Evolutionary conservation across 148 eudicot genomes (phyloP).

Genomic region (Oxyria digyna): DNA sequence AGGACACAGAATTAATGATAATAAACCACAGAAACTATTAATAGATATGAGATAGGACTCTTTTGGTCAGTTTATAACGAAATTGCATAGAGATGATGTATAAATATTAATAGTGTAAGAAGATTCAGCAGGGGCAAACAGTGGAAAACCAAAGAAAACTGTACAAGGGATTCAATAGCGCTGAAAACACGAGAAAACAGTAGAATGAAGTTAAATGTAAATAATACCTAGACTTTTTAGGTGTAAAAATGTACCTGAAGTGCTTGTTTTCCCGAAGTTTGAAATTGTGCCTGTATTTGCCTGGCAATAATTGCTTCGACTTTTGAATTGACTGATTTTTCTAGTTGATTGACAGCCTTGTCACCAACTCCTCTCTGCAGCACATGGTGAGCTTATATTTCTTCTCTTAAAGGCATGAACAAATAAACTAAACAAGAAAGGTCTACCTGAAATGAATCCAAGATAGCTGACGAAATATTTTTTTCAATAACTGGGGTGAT

Average conservation of each 20-base stretch:
- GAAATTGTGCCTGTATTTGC: constrained; percentile 82
- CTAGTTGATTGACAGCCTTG: constrained; percentile 80
- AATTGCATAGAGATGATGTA: too few relatives aligned
- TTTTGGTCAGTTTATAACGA: too few relatives aligned
- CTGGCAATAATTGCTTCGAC: constrained; percentile 70
- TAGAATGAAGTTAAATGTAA: too few relatives aligned
- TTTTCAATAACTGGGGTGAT: constrained; percentile 66
- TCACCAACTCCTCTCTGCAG: constrained; percentile 85
- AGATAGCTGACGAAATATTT: constrained; percentile 44
- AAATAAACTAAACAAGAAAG: constrained; percentile 5
- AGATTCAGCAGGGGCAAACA: too few relatives aligned
- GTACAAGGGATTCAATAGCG: too few relatives aligned
- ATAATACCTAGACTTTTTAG: too few relatives aligned
- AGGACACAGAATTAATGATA: too few relatives aligned
- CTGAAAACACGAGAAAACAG: too few relatives aligned
- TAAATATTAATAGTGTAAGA: too few relatives aligned
- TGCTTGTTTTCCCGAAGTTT: constrained; percentile 86
- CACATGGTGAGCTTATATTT: not conserved
- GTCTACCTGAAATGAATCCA: constrained; percentile 76
- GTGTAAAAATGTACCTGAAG: constrained; percentile 46
- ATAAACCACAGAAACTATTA: too few relatives aligned
- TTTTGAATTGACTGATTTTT: constrained; percentile 63
- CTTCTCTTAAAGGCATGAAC: not conserved
- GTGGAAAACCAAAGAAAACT: too few relatives aligned
- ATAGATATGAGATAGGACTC: too few relatives aligned